Evolutionary conservation across 805 yeast species (phyloP), one percentile per base, ranked within the genome.

Genomic region (Clavispora vitiphila): DNA sequence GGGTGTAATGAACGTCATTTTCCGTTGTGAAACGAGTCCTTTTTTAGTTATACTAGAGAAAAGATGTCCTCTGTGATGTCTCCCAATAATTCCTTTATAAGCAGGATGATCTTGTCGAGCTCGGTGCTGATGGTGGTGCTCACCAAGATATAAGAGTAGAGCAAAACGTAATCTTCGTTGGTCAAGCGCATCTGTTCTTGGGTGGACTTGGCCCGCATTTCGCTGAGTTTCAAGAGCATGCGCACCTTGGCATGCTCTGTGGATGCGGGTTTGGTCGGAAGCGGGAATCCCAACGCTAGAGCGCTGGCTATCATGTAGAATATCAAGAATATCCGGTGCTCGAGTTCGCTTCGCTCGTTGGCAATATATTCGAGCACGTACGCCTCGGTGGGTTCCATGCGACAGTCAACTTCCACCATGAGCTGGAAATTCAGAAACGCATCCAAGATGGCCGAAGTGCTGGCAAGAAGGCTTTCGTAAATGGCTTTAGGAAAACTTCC

Each of bases 271-370:
- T 80, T 81, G 19, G 74, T 77, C 0, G 95, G 95, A 19, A 86
- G 56, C 2, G 95, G 95, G 42, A 85, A 78, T 3, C 89, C 88
- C 8, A 86, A 64, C 34, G 78, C 74, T 65, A 86, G 69, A 0
- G 95, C 84, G 9, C 91, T 80, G 2, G 95, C 80, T 12, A 83
- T 64, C 83, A 81, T 81, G 64, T 87, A 87, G 57, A 86, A 86
- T 6, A 83, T 78, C 44, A 86, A 64, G 49, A 86, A 86, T 2
- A 86, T 76, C 15, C 91, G 62, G 47, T 81, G 81, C 54, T 83
- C 85, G 15, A 87, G 65, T 54, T 87, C 95, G 10, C 64, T 69
- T 44, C 90, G 65, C 56, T 84, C 91, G 3, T 69, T 58, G 27
- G 61, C 67, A 15, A 82, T 75, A 50, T 69, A 74, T 30, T 71